phyloP scores from a whole-genome alignment of 106 monocot genomes.

The Xerophyta viscosa region DNA sequence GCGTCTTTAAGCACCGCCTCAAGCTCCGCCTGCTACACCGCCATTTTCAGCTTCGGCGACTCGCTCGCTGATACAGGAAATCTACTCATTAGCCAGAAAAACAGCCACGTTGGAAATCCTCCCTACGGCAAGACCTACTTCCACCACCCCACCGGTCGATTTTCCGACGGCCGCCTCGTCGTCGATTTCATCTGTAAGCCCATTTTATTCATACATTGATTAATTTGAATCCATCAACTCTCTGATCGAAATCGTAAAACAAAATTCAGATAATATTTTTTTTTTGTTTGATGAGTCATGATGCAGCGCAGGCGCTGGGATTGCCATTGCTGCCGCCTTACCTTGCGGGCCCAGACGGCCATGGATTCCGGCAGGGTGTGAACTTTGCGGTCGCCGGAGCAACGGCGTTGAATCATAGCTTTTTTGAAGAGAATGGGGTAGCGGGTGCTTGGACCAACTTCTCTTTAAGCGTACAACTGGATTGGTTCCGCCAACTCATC shows the following conservation, averaged over 20 bases:
- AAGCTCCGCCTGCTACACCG: slow-evolving; percentile 4
- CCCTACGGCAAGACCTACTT: slow-evolving; percentile 35
- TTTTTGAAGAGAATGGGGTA: slow-evolving; percentile 20
- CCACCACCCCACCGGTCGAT: too few species aligned
- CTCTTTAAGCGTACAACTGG: slow-evolving; percentile 31
- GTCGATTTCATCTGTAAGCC: slow-evolving; percentile 47
- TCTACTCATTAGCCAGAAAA: slow-evolving; percentile 15
- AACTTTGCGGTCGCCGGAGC: slow-evolving; percentile 33
- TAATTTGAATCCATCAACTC: neutral
- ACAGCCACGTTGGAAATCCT: slow-evolving; percentile 13
- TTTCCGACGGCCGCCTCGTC: slow-evolving; percentile 41
- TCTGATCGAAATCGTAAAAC: too few species aligned
- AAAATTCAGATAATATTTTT: too few species aligned
- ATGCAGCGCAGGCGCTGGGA: slow-evolving; percentile 30
- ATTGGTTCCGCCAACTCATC: slow-evolving; percentile 32
- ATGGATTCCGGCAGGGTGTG: slow-evolving; percentile 3
- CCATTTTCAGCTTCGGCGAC: slow-evolving; percentile 54
- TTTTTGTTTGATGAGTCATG: too few species aligned
- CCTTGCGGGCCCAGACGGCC: slow-evolving; percentile 25
- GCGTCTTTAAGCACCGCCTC: too few species aligned
- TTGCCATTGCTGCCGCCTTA: slow-evolving; percentile 33
- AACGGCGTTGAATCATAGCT: slow-evolving; percentile 28
- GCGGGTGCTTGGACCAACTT: slow-evolving; percentile 5
- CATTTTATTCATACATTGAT: too few species aligned
- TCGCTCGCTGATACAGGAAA: slow-evolving; percentile 56